Evolutionary conservation across 495 filamentous ascomycete species (phyloP).

Genomic region (Penicillium steckii): DNA sequence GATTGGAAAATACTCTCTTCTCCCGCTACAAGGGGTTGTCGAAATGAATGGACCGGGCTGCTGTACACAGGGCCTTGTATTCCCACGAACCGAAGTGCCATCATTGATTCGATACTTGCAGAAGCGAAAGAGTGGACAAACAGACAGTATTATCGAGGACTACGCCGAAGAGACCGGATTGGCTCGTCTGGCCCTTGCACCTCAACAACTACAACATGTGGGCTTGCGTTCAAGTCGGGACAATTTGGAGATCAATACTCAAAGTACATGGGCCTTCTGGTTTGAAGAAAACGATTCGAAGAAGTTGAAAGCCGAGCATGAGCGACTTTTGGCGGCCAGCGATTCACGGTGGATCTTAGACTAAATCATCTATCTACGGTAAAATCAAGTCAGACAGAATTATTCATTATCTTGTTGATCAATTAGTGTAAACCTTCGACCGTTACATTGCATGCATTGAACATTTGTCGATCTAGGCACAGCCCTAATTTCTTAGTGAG

Average conservation of each 20-base stretch:
- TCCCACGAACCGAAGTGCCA: conserved; percentile 19
- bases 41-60: no score
- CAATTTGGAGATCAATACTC: conserved; percentile 14
- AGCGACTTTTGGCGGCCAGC: not conserved
- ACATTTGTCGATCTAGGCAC: no score
- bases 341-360: not conserved
- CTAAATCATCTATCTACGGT: not conserved
- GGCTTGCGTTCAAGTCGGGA: conserved; percentile 26
- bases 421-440: not conserved
- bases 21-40: no score
- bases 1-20: no score
- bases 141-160: conserved; percentile 38
- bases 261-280: conserved; percentile 22
- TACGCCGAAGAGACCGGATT: conserved; percentile 27
- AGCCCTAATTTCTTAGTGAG: no score
- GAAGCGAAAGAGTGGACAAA: conserved; percentile 22
- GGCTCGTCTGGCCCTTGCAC: conserved; percentile 29
- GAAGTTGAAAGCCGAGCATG: conserved; percentile 10
- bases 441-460: not conserved
- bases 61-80: no score
- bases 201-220: conserved; percentile 37
- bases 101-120: conserved; percentile 19
- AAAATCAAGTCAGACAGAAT: not conserved
- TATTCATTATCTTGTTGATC: not conserved
- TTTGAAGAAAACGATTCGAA: conserved; percentile 19